These are phyloP conservation scores for Thraustochytrium striatum DNA, from an alignment of 352 stramenopile species.

Conservation along the genomic window DNA sequence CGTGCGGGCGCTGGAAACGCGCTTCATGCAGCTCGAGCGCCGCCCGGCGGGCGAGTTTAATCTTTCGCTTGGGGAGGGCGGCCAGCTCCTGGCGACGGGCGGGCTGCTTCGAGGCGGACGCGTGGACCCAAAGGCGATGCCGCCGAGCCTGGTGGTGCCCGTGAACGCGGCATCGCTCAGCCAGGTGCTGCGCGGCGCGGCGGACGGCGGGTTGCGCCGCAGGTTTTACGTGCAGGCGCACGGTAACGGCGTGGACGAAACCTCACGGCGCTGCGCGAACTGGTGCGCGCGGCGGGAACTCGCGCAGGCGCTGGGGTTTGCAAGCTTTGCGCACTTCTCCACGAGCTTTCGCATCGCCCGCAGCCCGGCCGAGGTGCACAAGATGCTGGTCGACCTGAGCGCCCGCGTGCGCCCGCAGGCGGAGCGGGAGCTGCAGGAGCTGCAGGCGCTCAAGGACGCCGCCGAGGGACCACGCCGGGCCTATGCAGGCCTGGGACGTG, in stretches of 20 bases:
- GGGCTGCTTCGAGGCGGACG: neutral
- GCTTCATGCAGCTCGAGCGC: constrained; percentile 3
- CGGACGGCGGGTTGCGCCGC: neutral
- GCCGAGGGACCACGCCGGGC: constrained; percentile 58
- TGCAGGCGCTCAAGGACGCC: constrained; percentile 64
- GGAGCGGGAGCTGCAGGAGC: constrained; percentile 60
- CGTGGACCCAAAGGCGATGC: constrained; percentile 36
- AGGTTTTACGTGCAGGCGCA: constrained; percentile 28
- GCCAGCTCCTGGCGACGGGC: neutral
- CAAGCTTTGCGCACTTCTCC: constrained; percentile 11
- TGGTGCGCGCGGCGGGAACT: constrained; percentile 75
- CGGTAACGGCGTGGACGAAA: constrained; percentile 58
- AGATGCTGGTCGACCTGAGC: constrained; percentile 23
- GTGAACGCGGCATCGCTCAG: neutral
- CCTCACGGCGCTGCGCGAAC: too few relatives aligned
- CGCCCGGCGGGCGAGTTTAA: neutral
- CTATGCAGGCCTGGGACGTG: constrained; percentile 86
- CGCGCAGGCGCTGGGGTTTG: constrained; percentile 76
- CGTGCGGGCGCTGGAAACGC: neutral
- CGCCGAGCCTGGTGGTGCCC: neutral
- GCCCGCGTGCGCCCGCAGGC: constrained; percentile 53
- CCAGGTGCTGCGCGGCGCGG: neutral
- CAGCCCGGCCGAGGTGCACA: constrained; percentile 25
- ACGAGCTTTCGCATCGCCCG: constrained; percentile 24
- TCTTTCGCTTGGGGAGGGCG: constrained; percentile 3